Evolutionary conservation across 176 grass and related monocot genomes (phyloP).

Genomic region (Urochloa ruziziensis): DNA sequence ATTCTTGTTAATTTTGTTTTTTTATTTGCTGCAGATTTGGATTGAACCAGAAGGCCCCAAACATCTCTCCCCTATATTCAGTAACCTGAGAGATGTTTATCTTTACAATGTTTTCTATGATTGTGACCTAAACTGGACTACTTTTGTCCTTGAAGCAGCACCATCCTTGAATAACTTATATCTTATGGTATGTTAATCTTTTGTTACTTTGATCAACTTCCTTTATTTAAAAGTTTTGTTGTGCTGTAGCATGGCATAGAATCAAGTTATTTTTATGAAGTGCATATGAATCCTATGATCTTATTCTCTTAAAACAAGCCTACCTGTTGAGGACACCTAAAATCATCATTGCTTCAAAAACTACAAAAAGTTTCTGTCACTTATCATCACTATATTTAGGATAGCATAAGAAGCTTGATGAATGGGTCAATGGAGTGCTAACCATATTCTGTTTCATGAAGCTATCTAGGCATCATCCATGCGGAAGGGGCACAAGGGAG

Average conservation of each 20-base stretch:
- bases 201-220: neutral
- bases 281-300: neutral
- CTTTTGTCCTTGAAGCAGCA: slow-evolving; percentile 20
- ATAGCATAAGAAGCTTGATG: neutral
- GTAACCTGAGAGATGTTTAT: slow-evolving; percentile 8
- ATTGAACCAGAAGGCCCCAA: neutral
- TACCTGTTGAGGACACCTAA: neutral
- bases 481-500: neutral
- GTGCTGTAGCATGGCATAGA: neutral
- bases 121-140: slow-evolving; percentile 10
- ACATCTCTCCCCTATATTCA: neutral
- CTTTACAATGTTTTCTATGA: slow-evolving; percentile 3
- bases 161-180: neutral
- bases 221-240: neutral
- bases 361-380: neutral
- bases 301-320: neutral
- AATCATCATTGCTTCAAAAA: neutral
- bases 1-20: neutral
- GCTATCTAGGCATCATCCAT: slow-evolving; percentile 24
- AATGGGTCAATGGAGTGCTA: neutral
- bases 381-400: neutral
- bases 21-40: slow-evolving; percentile 7
- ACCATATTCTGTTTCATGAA: neutral
- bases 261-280: neutral
- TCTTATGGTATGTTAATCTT: neutral